Base-by-base conservation (phyloP, 139 green algal genomes). In the Helicosporidium sp. region DNA sequence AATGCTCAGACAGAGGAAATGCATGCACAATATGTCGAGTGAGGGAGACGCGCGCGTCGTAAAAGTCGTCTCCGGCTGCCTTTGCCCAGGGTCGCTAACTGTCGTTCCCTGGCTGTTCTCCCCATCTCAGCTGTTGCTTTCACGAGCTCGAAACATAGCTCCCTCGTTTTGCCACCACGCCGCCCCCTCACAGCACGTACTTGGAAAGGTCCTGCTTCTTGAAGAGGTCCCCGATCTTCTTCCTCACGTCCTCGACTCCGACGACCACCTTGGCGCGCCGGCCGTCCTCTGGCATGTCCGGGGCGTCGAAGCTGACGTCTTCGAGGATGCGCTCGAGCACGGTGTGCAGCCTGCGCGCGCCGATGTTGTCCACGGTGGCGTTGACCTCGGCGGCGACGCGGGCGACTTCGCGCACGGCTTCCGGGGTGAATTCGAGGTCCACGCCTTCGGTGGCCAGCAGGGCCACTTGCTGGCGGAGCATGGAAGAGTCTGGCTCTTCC, bases 271-370 rank as follows among this genome's bases (percentile, higher is more conserved):
- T 23, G 7, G 10, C 33, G 10, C 10, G 33, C 33, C 10, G 33
- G 10, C 33, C 10, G 33, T 39, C 10, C 33, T 39, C 17, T 28
- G 15, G 26, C 13, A 19, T 55, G n/a, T 96, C 85, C 10, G 86
- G 87, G 15, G 87, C 87, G 7, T 75, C 48, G 52, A 93, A 97
- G 41, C 57, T 79, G 26, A 95, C 75, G 25, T 93, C 78, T 50
- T 94, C 85, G 36, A 96, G 40, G 22, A 96, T 79, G 6, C 78
- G 61, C 60, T 97, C 87, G 36, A 97, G 54, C 2, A 96, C 69
- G 10, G 85, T 93, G 66, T 95, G 79, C 56, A 95, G 64, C 41
- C 86, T 70, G 24, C 85, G 62, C 5, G 85, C 85, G 15, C 85
- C 85, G 35, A 95, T 94, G 75, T 95, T 93, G 56, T 95, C 81